Evolutionary conservation across 441 rosid species (phyloP), one percentile per base, ranked within the genome.

Genomic region (Pelargonium exstipulatum): DNA sequence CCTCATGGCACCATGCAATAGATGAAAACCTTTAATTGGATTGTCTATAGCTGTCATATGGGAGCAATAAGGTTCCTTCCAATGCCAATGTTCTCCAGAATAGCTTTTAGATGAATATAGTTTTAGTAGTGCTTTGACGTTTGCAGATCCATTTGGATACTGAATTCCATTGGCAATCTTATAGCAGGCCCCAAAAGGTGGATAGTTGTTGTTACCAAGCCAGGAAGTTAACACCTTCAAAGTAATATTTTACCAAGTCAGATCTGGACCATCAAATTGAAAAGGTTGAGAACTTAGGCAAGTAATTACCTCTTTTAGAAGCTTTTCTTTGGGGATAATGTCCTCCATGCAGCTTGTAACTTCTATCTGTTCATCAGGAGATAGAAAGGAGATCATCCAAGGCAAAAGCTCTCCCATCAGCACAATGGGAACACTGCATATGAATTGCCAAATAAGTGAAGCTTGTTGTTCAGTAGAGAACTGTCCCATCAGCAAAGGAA

Each of bases 161-260:
- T 67, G 68, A 53, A 12, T 17, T 68, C 69, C 71, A 65, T 77
- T 79, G 61, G 72, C 63, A 60, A 67, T 74, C 48, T 72, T 76
- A 65, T 69, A 14, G 42, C 45, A 70, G 67, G 57, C 67, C 76
- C 37, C 74, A 48, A 40, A 73, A 60, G 60, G 26, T 9, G 79
- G 62, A 71, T 66, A 81, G 72, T 74, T 74, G 2, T 73, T 68
- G 68, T 73, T 79, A 48, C 68, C 71, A 46, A 88, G 78, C 89
- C 91, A 88, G 66, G 83, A 84, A 78, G 80, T 64, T 65, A 88
- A 45, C 66, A 93, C 92, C 97, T 93, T 73, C 77, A 78, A 61
- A 73, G 69, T 42, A 12, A 70, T 35, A 71, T 48, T 35, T 71
- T 67, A 71, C 51, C 18, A 69, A 43, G 69, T 83, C 67, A 86